Conservation (phyloP, 202 grass and related monocot genomes). For the Bolboschoenoplectus hybrid region DNA sequence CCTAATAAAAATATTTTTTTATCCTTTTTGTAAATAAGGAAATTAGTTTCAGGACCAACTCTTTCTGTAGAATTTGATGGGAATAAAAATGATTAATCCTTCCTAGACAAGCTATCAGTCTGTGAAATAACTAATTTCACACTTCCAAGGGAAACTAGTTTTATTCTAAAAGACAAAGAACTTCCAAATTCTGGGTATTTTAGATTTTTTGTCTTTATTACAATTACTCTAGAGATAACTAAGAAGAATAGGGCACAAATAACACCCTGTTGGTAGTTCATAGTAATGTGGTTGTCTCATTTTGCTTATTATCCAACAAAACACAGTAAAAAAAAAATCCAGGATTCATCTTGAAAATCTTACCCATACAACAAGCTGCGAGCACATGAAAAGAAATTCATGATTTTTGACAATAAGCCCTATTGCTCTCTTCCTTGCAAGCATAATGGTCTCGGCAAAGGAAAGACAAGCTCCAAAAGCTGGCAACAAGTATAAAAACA, state of each 20-base stretch:
- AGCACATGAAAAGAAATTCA: constrained; percentile 52
- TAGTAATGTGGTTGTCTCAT: neutral
- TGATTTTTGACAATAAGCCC: constrained; percentile 48
- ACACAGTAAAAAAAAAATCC: neutral
- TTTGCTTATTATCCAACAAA: neutral
- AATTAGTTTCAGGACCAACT: neutral
- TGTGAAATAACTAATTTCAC: neutral
- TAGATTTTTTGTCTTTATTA: neutral
- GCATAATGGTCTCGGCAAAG: constrained; percentile 44
- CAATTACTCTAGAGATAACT: constrained; percentile 11
- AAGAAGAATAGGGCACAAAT: neutral
- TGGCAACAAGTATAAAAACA: constrained; percentile 58
- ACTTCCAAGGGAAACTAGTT: neutral
- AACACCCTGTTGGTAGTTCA: neutral
- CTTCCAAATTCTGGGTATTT: neutral
- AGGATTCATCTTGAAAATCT: constrained; percentile 25
- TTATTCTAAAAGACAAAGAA: neutral
- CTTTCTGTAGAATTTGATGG: constrained; percentile 14
- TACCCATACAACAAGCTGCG: constrained; percentile 82
- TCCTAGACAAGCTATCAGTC: neutral
- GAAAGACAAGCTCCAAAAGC: constrained; percentile 63
- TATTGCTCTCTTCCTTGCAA: constrained; percentile 52
- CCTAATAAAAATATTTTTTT: neutral
- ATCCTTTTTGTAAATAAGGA: neutral
- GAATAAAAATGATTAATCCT: neutral